A percentile compares a stretch with the other conserved stretches of the same genome.
Conservation (phyloP, 2,329 filamentous ascomycete genomes). For the Colletotrichum spaethianum region DNA sequence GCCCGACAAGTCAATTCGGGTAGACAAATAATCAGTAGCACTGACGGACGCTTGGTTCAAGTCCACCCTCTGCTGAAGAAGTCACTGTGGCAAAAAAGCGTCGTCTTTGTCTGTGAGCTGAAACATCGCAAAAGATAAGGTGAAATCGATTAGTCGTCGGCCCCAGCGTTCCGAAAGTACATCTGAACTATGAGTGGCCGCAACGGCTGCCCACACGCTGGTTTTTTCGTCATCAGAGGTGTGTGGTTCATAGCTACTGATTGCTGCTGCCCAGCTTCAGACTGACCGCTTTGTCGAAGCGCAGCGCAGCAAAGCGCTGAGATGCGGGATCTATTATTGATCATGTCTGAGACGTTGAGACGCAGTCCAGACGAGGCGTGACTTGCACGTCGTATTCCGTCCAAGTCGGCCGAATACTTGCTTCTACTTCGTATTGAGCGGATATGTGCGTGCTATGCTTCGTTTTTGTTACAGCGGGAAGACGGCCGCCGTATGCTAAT, state of each 20-base stretch:
- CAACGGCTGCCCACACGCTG: slow-evolving; percentile 10
- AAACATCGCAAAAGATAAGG: slow-evolving; percentile 38
- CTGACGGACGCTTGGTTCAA: slow-evolving; percentile 33
- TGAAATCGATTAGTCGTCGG: slow-evolving; percentile 36
- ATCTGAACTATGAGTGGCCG: slow-evolving; percentile 32
- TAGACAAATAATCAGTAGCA: slow-evolving; percentile 12
- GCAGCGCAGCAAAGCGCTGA: slow-evolving; percentile 3
- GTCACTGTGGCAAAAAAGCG: slow-evolving; percentile 36
- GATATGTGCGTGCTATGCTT: slow-evolving; percentile 19
- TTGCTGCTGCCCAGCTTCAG: slow-evolving; percentile 21
- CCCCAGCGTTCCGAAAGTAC: slow-evolving; percentile 24
- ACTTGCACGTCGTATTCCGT: slow-evolving; percentile 12
- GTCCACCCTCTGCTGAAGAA: slow-evolving; percentile 8
- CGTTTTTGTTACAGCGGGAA: slow-evolving; percentile 8
- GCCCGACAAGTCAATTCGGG: slow-evolving; percentile 12
- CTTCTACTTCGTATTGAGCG: slow-evolving; percentile 19
- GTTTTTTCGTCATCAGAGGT: slow-evolving; percentile 19
- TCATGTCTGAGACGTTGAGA: slow-evolving; percentile 23
- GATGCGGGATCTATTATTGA: slow-evolving; percentile 22
- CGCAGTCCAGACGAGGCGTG: slow-evolving; percentile 4
- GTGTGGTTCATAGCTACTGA: slow-evolving; percentile 2
- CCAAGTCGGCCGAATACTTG: not conserved
- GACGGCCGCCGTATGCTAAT: not conserved
- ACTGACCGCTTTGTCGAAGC: slow-evolving; percentile 3
- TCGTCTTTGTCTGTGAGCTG: slow-evolving; percentile 41